These are phyloP conservation scores for Multifurca ochricompacta DNA, from an alignment of 768 basidiomycete species.

Conservation along the genomic window DNA sequence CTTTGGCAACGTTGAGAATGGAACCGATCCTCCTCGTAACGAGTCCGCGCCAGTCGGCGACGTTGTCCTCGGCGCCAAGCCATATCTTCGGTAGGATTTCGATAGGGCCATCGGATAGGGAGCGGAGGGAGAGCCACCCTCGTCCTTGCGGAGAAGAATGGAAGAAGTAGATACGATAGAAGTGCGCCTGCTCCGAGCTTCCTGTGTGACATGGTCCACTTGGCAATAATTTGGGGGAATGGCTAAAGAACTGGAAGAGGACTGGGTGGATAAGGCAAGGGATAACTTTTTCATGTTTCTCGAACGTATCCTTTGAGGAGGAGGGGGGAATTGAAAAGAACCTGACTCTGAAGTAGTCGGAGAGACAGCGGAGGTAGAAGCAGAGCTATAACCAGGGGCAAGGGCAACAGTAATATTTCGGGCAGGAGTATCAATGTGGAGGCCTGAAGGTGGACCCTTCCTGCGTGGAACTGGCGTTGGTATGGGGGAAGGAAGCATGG, in stretches of 20 bases:
- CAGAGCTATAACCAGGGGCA: slow-evolving; percentile 35
- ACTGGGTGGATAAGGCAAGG: slow-evolving; percentile 54
- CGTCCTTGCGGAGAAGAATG: slow-evolving; percentile 51
- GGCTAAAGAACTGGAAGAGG: slow-evolving; percentile 47
- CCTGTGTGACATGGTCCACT: slow-evolving; percentile 25
- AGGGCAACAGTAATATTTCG: slow-evolving; percentile 43
- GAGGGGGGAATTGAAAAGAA: slow-evolving; percentile 35
- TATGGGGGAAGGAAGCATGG: slow-evolving; percentile 24
- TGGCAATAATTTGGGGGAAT: slow-evolving; percentile 30
- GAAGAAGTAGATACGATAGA: slow-evolving; percentile 60
- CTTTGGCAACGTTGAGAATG: slow-evolving; percentile 90
- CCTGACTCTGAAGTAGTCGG: slow-evolving; percentile 48
- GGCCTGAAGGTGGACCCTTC: slow-evolving; percentile 46
- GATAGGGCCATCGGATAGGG: slow-evolving; percentile 77
- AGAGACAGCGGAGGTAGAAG: slow-evolving; percentile 43
- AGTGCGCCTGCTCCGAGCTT: slow-evolving; percentile 48
- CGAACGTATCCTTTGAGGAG: slow-evolving; percentile 37
- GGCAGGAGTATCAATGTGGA: slow-evolving; percentile 51
- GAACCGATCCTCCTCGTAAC: slow-evolving; percentile 65
- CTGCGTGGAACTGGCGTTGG: slow-evolving; percentile 36
- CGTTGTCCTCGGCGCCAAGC: slow-evolving; percentile 91
- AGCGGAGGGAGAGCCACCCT: slow-evolving; percentile 50
- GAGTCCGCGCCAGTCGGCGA: slow-evolving; percentile 69
- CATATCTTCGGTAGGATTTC: slow-evolving; percentile 82
- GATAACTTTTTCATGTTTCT: slow-evolving; percentile 76